These are phyloP conservation scores for Arthrobotrys musiformis DNA, from an alignment of 2,329 filamentous ascomycete genomes.

Conservation along the genomic window DNA sequence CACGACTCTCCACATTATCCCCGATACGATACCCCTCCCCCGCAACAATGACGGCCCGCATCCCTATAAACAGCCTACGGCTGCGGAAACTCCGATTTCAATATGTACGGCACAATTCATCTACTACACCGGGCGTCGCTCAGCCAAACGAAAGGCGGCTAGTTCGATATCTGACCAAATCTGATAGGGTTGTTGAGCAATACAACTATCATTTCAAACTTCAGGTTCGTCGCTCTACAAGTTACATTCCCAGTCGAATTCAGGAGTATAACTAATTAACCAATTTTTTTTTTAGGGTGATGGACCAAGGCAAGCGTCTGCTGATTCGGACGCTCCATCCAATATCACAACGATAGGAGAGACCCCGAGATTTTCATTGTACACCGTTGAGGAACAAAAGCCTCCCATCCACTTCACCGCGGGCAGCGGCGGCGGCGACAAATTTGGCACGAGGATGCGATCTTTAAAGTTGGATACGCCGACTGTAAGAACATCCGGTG, in stretches of 20 bases:
- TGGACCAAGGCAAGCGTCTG: too few species aligned
- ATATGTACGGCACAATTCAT: background rate
- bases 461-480: background rate
- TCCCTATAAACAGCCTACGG: background rate
- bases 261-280: background rate
- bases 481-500: background rate
- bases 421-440: background rate
- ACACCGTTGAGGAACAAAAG: background rate
- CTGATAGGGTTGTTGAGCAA: background rate
- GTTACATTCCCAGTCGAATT: background rate
- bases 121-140: background rate
- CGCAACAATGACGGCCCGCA: slow-evolving; percentile 15
- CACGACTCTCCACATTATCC: background rate
- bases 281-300: background rate
- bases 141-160: background rate
- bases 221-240: background rate
- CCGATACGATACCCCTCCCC: slow-evolving; percentile 10
- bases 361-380: background rate
- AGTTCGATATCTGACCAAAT: background rate
- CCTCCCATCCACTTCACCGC: background rate
- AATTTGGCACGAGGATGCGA: background rate
- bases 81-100: background rate
- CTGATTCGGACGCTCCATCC: background rate
- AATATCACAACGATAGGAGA: background rate
- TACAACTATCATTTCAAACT: background rate